A percentile compares a stretch with the other conserved stretches of the same genome.
Conservation (phyloP, 2,329 filamentous ascomycete genomes). For the Coleophoma cylindrospora region DNA sequence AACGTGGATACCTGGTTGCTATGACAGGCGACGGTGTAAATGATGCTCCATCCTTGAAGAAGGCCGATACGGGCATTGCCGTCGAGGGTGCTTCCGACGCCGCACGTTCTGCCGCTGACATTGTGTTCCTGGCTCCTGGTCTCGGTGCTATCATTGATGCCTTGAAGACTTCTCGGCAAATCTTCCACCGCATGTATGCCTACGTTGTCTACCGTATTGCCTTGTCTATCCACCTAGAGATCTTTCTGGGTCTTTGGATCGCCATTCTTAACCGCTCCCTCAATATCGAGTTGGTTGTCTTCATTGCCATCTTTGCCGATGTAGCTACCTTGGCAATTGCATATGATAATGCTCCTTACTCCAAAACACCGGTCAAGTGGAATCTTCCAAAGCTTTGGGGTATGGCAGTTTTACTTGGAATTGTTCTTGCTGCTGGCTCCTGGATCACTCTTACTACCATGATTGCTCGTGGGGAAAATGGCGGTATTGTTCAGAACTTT, state of each 20-base stretch:
- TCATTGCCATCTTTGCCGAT: constrained; percentile 93
- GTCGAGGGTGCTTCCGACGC: constrained; percentile 90
- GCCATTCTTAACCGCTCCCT: constrained; percentile 79
- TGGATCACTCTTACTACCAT: constrained; percentile 90
- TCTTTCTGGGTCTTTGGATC: constrained; percentile 90
- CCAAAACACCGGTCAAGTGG: constrained; percentile 86
- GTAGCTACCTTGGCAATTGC: constrained; percentile 88
- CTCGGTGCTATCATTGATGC: constrained; percentile 90
- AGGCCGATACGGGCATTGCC: constrained; percentile 94
- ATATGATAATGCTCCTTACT: constrained; percentile 89
- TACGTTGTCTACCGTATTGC: constrained; percentile 96
- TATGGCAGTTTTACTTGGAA: constrained; percentile 79
- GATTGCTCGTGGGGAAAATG: constrained; percentile 59
- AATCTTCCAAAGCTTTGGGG: constrained; percentile 93
- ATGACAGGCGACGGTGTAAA: constrained; percentile 98
- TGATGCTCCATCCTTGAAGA: constrained; percentile 87
- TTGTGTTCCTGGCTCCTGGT: constrained; percentile 88
- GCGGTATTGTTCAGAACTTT: constrained; percentile 86
- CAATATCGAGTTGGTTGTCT: constrained; percentile 84
- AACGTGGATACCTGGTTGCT: constrained; percentile 88
- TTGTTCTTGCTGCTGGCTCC: constrained; percentile 76
- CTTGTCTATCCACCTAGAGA: constrained; percentile 83
- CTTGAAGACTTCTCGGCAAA: constrained; percentile 87
- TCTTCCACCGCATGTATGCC: constrained; percentile 95
- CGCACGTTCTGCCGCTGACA: constrained; percentile 85